Evolutionary conservation across 768 basidiomycete species (phyloP), one percentile per base, ranked within the genome.

Genomic region (Nidularia pulvinata): DNA sequence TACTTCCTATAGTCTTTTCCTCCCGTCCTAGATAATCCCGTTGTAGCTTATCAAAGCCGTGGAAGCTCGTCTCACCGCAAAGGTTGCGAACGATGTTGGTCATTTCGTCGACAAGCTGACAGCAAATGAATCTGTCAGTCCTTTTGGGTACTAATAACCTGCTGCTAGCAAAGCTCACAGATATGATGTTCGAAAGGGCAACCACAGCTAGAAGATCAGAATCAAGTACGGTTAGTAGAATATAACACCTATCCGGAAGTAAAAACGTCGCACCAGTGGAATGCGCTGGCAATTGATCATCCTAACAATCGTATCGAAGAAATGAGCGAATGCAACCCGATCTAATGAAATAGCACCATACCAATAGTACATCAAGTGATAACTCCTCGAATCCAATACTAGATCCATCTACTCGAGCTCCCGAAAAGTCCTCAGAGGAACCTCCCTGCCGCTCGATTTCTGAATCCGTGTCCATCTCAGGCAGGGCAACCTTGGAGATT

Each of bases 231-330:
- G 25, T 14, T 42, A 45, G 46, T 32, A 34, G 42, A 5, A 46
- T 46, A n/a, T 46, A 22, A n/a, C 25, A 42, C 16, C 39, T 3
- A 42, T 42, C 33, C 33, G 16, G 46, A n/a, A 16, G 33, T 9
- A 16, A 46, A 33, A 11, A 6, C 22, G 49, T 55, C 57, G 33
- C 49, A 69, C 73, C 72, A 19, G 76, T 74, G 2, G 75, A 73
- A 61, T 79, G 75, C 1, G 71, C 71, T 11, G 77, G 74, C 50
- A 79, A 50, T 58, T 77, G 75, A 16, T 69, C 68, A 55, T 79
- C 71, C 75, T 77, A 45, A 11, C 50, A 46, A 33, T 36, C 46
- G 33, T 14, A 6, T 30, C 34, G 25, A 4, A 30, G 25, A 30
- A 49, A 22, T n/a, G 10, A 5, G 34, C 4, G 13, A 49, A 14